These are phyloP conservation scores for Didymella pinodella DNA, from an alignment of 2,329 filamentous ascomycete species.

Conservation along the genomic window DNA sequence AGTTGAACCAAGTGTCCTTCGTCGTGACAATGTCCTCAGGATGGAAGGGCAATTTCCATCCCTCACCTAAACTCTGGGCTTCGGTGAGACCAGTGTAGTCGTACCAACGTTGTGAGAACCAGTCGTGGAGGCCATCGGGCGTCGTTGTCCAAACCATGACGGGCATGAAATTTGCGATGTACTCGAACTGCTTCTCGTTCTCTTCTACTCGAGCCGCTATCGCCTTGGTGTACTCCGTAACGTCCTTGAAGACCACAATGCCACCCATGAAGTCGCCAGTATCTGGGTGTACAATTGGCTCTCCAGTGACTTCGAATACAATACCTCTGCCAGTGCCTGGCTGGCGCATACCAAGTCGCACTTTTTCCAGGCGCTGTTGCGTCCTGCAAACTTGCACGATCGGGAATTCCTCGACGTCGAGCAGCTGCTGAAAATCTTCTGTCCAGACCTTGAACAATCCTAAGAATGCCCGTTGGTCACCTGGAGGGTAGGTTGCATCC, in stretches of 20 bases:
- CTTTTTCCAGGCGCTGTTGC: constrained; percentile 65
- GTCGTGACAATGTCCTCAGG: constrained; percentile 71
- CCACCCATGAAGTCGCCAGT: constrained; percentile 78
- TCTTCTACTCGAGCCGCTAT: constrained; percentile 74
- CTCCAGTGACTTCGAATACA: constrained; percentile 71
- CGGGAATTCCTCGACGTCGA: constrained; percentile 70
- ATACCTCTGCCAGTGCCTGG: constrained; percentile 60
- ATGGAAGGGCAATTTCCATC: constrained; percentile 72
- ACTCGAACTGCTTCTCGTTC: constrained; percentile 76
- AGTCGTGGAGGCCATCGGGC: constrained; percentile 72
- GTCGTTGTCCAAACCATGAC: constrained; percentile 74
- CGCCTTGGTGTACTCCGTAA: constrained; percentile 73
- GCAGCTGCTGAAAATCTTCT: constrained; percentile 68
- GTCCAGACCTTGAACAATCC: constrained; percentile 68
- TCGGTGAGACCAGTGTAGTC: constrained; percentile 73
- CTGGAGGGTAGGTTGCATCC: constrained; percentile 46
- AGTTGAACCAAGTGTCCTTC: constrained; percentile 66
- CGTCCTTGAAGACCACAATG: constrained; percentile 74
- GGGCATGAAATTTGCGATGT: constrained; percentile 72
- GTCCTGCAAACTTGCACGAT: constrained; percentile 70
- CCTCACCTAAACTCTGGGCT: constrained; percentile 68
- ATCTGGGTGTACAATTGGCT: constrained; percentile 70
- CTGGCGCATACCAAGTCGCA: constrained; percentile 68
- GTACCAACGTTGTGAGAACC: constrained; percentile 81
- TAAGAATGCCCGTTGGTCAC: constrained; percentile 61